Conservation (phyloP, 2,329 filamentous ascomycete species). For the Talaromyces verruculosus region DNA sequence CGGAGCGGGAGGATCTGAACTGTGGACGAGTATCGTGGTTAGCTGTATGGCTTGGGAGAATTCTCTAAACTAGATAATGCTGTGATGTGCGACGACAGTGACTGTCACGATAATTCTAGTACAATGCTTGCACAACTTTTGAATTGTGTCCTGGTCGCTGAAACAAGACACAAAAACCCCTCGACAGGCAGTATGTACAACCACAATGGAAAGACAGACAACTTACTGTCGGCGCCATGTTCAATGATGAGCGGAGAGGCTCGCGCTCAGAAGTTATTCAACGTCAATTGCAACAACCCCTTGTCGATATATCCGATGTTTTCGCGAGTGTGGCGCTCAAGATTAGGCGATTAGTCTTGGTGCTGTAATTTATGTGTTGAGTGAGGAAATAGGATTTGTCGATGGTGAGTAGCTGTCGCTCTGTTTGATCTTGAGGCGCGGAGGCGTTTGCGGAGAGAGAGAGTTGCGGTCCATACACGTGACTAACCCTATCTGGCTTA, state of each 20-base stretch:
- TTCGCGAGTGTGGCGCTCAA: not conserved
- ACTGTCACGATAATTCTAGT: not conserved
- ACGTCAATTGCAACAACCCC: conserved; percentile 8
- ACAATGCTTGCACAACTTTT: not conserved
- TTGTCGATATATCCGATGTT: not conserved
- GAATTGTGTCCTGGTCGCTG: too few relatives aligned
- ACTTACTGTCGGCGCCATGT: conserved; percentile 24
- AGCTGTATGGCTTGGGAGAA: not conserved
- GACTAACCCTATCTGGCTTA: conserved; percentile 14
- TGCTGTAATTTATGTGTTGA: not conserved
- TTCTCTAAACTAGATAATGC: not conserved
- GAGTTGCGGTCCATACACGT: conserved; percentile 13
- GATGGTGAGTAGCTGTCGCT: not conserved
- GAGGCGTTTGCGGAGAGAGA: conserved; percentile 16
- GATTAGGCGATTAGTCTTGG: not conserved
- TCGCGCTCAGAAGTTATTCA: not conserved
- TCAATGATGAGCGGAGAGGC: conserved; percentile 10
- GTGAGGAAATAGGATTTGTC: not conserved
- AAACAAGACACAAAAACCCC: not conserved
- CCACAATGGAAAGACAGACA: not conserved
- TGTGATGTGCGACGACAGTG: not conserved
- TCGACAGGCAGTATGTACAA: not conserved
- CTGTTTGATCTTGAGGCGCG: not conserved
- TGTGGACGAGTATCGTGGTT: conserved; percentile 27
- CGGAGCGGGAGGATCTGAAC: conserved; percentile 59